Conservation (phyloP, 2,329 filamentous ascomycete species). For the Sporothrix mexicana region DNA sequence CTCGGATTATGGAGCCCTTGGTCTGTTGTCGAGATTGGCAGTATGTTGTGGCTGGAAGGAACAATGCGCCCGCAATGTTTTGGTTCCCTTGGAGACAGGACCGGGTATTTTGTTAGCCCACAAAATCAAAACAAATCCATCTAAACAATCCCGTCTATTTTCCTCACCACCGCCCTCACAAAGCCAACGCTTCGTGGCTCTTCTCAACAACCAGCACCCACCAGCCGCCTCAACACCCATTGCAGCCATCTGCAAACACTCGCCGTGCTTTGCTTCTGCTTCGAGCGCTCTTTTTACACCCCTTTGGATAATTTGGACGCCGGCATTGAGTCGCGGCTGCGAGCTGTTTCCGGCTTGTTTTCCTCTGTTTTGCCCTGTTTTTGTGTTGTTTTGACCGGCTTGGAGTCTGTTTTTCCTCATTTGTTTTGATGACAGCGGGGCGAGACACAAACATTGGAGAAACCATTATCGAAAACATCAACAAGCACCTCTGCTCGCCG, state of each 20-base stretch:
- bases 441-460: constrained; percentile 29
- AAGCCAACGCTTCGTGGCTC: constrained; percentile 29
- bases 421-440: constrained; percentile 33
- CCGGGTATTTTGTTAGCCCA: constrained; percentile 38
- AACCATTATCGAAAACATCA: constrained; percentile 31
- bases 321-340: constrained; percentile 27
- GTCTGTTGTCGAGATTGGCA: constrained; percentile 31
- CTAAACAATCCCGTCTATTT: constrained; percentile 36
- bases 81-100: constrained; percentile 40
- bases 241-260: constrained; percentile 4
- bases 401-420: constrained; percentile 15
- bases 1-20: constrained; percentile 25
- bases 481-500: constrained; percentile 23
- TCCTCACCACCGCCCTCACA: constrained; percentile 28
- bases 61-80: constrained; percentile 34
- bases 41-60: constrained; percentile 34
- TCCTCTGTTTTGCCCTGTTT: constrained; percentile 14
- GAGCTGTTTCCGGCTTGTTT: constrained; percentile 17
- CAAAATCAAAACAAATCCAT: constrained; percentile 41
- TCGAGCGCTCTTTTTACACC: neutral
- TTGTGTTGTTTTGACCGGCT: constrained; percentile 31
- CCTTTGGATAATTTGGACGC: constrained; percentile 35
- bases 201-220: constrained; percentile 28
- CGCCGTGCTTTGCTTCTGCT: constrained; percentile 20
- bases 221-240: constrained; percentile 29